Conservation (phyloP, 495 filamentous ascomycete genomes). For the Talaromyces wortmannii region DNA sequence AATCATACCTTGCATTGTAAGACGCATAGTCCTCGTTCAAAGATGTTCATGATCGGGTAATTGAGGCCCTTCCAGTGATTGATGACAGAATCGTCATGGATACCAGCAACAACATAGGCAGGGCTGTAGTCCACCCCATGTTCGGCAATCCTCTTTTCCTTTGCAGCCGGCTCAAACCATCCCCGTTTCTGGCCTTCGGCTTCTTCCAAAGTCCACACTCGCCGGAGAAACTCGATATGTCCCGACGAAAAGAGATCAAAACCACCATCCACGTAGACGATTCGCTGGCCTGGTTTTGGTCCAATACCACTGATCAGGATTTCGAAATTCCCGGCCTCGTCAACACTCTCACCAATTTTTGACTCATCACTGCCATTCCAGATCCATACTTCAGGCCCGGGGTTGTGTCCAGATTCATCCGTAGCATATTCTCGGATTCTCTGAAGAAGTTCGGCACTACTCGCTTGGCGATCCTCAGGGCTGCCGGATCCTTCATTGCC, state of each 20-base stretch:
- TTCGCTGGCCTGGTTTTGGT: slow-evolving; percentile 67
- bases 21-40: slow-evolving; percentile 91
- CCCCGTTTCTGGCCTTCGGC: slow-evolving; percentile 53
- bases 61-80: slow-evolving; percentile 95
- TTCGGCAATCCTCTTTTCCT: slow-evolving; percentile 52
- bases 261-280: slow-evolving; percentile 93
- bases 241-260: slow-evolving; percentile 97
- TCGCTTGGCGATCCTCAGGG: slow-evolving; percentile 53
- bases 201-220: slow-evolving; percentile 66
- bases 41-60: slow-evolving; percentile 99
- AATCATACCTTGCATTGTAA: slow-evolving; percentile 77
- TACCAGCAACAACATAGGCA: slow-evolving; percentile 79
- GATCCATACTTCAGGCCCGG: slow-evolving; percentile 72
- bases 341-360: slow-evolving; percentile 40
- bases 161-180: slow-evolving; percentile 64
- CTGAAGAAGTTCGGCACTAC: slow-evolving; percentile 56
- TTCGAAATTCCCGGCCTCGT: slow-evolving; percentile 52
- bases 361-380: slow-evolving; percentile 55
- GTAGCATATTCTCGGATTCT: slow-evolving; percentile 80
- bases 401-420: slow-evolving; percentile 64
- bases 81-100: slow-evolving; percentile 91
- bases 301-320: slow-evolving; percentile 57
- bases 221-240: slow-evolving; percentile 87
- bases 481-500: slow-evolving; percentile 68
- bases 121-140: slow-evolving; percentile 66